These are phyloP conservation scores for Coniochaeta prunicola DNA, from an alignment of 2,329 filamentous ascomycete genomes.

Conservation along the genomic window DNA sequence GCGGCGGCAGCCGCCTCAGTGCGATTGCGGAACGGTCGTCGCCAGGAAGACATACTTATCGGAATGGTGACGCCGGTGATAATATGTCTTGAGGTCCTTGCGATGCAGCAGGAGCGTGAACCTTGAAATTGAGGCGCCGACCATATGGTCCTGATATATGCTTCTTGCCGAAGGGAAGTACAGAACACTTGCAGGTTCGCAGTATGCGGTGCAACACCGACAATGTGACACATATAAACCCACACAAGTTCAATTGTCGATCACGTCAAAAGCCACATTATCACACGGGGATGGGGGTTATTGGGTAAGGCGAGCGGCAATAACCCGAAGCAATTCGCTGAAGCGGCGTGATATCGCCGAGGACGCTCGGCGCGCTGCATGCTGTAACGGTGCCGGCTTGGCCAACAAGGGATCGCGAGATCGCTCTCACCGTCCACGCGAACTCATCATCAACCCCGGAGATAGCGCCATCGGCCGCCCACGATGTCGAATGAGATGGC, in stretches of 20 bases:
- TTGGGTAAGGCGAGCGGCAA: not conserved
- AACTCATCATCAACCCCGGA: not conserved
- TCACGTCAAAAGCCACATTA: not conserved
- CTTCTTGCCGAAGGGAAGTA: not conserved
- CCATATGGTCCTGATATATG: not conserved
- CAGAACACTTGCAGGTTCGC: not conserved
- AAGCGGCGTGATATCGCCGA: too few species aligned
- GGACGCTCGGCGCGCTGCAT: not conserved
- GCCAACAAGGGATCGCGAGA: not conserved
- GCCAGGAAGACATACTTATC: not conserved
- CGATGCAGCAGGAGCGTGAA: not conserved
- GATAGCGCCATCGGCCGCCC: constrained; percentile 3
- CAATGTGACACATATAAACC: too few species aligned
- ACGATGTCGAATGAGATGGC: not conserved
- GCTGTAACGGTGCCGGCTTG: not conserved
- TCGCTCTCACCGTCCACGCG: not conserved
- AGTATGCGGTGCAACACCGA: not conserved
- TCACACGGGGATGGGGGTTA: not conserved
- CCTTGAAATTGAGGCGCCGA: not conserved
- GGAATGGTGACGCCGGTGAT: not conserved
- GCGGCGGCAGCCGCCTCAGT: not conserved
- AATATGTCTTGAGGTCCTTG: not conserved
- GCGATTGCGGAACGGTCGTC: not conserved
- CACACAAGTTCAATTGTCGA: not conserved
- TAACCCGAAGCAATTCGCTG: not conserved